Conservation (phyloP, 257 asterid genomes). For the Capsicum rhomboideum region DNA sequence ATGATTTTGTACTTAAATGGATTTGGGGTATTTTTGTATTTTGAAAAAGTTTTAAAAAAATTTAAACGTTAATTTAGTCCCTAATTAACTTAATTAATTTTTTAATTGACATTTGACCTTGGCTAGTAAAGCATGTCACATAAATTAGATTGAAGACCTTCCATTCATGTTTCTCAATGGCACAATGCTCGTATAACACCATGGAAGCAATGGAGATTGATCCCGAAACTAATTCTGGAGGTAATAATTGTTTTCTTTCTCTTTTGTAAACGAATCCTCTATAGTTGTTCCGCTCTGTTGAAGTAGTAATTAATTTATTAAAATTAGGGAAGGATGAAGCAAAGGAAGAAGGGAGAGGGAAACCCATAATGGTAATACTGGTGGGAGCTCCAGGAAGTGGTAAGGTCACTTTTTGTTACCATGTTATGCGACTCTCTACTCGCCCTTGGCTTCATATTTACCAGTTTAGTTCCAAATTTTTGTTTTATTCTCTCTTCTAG, state of each 20-base stretch:
- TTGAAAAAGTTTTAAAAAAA: too few species aligned
- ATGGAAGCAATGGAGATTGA: conserved; percentile 62
- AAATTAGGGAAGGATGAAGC: conserved; percentile 27
- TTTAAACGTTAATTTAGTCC: too few species aligned
- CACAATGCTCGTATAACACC: too few species aligned
- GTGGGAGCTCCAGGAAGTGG: conserved; percentile 96
- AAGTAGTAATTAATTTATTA: neutral
- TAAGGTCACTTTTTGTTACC: conserved; percentile 78
- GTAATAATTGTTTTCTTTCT: conserved; percentile 2
- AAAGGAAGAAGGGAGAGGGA: neutral
- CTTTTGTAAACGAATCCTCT: neutral
- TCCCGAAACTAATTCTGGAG: conserved; percentile 21
- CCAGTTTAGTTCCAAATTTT: conserved; percentile 43
- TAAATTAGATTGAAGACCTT: too few species aligned
- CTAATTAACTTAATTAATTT: too few species aligned
- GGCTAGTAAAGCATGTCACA: too few species aligned
- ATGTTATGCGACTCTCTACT: conserved; percentile 39
- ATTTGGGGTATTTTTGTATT: too few species aligned
- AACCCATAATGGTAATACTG: conserved; percentile 42
- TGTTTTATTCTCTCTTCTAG: neutral
- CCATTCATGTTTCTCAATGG: too few species aligned
- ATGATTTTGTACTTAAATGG: too few species aligned
- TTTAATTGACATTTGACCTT: too few species aligned
- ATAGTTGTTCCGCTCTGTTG: neutral
- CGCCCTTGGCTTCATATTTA: conserved; percentile 84